A percentile compares a stretch with the other conserved stretches of the same genome.
Evolutionary conservation across 345 rosid genomes (phyloP).

Genomic region (Citrus hindsii): DNA sequence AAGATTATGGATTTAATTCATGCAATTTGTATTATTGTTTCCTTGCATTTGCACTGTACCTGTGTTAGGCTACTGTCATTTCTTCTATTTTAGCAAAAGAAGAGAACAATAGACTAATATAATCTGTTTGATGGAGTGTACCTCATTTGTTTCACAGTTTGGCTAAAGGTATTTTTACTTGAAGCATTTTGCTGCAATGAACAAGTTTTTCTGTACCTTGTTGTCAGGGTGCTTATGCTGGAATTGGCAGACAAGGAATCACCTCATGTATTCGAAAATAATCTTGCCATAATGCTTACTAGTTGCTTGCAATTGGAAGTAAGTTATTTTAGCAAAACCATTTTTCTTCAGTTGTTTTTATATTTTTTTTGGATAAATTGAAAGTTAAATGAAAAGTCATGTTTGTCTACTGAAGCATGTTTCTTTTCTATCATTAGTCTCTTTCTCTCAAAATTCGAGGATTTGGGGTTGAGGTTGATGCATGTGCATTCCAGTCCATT

Average conservation of each 20-base stretch:
- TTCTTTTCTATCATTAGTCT: conserved; percentile 37
- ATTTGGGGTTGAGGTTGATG: conserved; percentile 29
- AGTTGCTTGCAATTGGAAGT: conserved; percentile 54
- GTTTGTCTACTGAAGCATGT: conserved; percentile 1
- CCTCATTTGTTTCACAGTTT: neutral
- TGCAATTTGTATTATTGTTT: neutral
- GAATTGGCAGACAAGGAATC: conserved; percentile 40
- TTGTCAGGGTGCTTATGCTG: conserved; percentile 41
- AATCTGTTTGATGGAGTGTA: neutral
- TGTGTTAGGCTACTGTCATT: neutral
- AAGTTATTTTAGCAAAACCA: conserved; percentile 21
- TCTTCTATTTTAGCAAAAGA: neutral
- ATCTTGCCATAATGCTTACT: conserved; percentile 35
- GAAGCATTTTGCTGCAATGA: neutral
- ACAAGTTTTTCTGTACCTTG: neutral
- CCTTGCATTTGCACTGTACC: neutral
- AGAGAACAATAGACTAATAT: neutral
- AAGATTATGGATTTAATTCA: neutral
- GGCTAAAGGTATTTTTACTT: neutral
- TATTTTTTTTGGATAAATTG: neutral
- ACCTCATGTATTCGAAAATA: conserved; percentile 19
- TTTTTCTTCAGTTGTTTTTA: neutral
- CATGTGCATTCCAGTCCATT: conserved; percentile 24
- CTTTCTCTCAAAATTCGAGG: conserved; percentile 49
- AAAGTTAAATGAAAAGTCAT: neutral